Evolutionary conservation across 306 rosid genomes (phyloP), one percentile per base, ranked within the genome.

Genomic region (Trifolium repens): DNA sequence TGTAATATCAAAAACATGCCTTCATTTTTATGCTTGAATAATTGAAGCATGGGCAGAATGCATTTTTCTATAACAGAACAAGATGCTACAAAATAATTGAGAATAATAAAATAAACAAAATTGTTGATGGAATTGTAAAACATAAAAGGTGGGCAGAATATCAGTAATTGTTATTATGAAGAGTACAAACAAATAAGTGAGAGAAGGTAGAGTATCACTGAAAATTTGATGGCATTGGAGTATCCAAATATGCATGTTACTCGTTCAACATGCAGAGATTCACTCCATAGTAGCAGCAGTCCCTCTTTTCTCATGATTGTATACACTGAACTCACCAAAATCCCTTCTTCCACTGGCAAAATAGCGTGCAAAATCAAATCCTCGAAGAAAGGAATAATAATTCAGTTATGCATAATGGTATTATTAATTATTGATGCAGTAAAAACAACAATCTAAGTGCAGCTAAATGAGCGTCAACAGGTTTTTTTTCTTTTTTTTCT

Each of bases 341-440:
- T 89, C 96, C 79, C 99, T 88, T 72, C 89, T 81, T 80, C 96
- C 99, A 84, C 96, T 90, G 96, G 81, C 83, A 85, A 80, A 78
- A 85, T 79, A 87, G 83, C 78, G 85, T 82, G 82, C 88, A 69
- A 57, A 67, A 78, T 91, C 90, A 91, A 82, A 81, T 80, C 92
- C 91, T 87, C 84, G 77, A 15, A 77, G 86, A 82, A 79, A 85
- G 63, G 65, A 68, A 80, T 76, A 40, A 74, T 73, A 73, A 54
- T 83, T 89, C 83, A 83, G 89, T 84, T 47, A 83, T 39, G 57
- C 67, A 63, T 15, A 42, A 0, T 6, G 40, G 7, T 43, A 32
- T 57, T 43, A 35, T 16, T 17, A 7, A 44, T 30, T 59, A 12
- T 59, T 50, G 65, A 43, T 22, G 53, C 19, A 58, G 43, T 54